Evolutionary conservation across 805 yeast species (phyloP), one percentile per base, ranked within the genome.

Genomic region (Debaryomyces tyrocola): DNA sequence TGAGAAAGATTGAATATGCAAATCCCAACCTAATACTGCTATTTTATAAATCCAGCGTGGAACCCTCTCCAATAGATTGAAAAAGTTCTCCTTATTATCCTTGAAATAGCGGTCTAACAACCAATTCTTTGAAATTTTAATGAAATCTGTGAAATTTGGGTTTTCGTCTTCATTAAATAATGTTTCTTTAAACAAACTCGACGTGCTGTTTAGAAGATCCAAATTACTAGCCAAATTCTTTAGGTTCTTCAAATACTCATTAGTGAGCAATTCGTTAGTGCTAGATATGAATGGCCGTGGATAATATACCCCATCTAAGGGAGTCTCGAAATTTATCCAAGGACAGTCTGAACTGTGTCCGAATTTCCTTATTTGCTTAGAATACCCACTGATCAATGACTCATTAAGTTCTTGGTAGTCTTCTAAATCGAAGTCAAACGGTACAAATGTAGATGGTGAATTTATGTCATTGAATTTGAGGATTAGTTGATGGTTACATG

Each of bases 1-100:
- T 5, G 61, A 50, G 49, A 63, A 64, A 3, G 60, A 50, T 50
- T 68, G 74, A 6, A 65, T 59, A 28, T 64, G 49, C 36, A 73
- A 53, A 12, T 55, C 55, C 77, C 77, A 73, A 6, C 76, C 75
- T 43, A 61, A 49, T 20, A 62, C 51, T 4, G 75, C 70, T n/a
- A 70, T 42, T n/a, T 55, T 44, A 47, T 67, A 71, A 20, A 64
- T 47, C 72, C 72, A 68, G 0, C 34, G 28, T 8, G 74, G 74
- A 2, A 59, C 54, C n/a, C 45, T 40, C 8, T 57, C 58, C 6
- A 69, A 53, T 20, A 56, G 28, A 8, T 51, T 39, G 20, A 59
- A 46, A 20, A 59, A 54, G 42, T 72, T 72, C 44, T 70, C 77
- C 46, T 71, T 69, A 41, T 67, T 58, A 21, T 68, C 71, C 34